Evolutionary conservation across 176 grass and related monocot genomes (phyloP).

Genomic region (Hsuehochloa calcarea): DNA sequence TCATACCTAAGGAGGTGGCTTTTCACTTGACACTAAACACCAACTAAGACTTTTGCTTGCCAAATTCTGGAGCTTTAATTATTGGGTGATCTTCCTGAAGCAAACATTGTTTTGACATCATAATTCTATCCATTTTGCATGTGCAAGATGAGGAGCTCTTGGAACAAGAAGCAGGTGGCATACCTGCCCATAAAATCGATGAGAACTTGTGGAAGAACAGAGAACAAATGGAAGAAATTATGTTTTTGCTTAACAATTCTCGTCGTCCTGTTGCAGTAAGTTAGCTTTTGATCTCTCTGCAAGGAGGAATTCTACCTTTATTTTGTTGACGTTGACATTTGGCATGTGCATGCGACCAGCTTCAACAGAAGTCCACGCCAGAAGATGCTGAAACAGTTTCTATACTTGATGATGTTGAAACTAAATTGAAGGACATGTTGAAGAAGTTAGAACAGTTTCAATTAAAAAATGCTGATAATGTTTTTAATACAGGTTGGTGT

Average conservation of each 20-base stretch:
- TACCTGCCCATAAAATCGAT: conserved; percentile 90
- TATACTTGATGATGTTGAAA: conserved; percentile 66
- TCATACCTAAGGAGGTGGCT: conserved; percentile 2
- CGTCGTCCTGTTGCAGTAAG: conserved; percentile 56
- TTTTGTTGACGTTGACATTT: conserved; percentile 27
- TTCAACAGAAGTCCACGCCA: conserved; percentile 57
- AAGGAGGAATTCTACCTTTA: conserved; percentile 2
- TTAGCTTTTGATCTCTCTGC: conserved; percentile 25
- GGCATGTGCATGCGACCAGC: conserved; percentile 48
- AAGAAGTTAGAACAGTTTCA: conserved; percentile 84
- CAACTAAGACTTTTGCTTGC: neutral
- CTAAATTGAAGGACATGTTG: conserved; percentile 71
- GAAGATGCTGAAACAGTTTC: conserved; percentile 58
- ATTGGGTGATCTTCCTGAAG: conserved; percentile 5
- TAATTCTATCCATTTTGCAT: conserved; percentile 36
- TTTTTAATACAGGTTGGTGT: conserved; percentile 88
- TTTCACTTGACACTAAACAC: conserved; percentile 15
- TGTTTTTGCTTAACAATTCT: conserved; percentile 68
- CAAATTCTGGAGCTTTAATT: neutral
- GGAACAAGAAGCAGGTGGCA: conserved; percentile 54
- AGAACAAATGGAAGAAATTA: conserved; percentile 95
- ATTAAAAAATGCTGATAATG: conserved; percentile 81
- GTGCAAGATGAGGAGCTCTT: conserved; percentile 70
- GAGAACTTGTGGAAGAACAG: conserved; percentile 99
- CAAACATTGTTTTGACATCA: conserved; percentile 23